Evolutionary conservation across 495 filamentous ascomycete species (phyloP), one percentile per base, ranked within the genome.

Genomic region (Staphylotrichum longicolle): DNA sequence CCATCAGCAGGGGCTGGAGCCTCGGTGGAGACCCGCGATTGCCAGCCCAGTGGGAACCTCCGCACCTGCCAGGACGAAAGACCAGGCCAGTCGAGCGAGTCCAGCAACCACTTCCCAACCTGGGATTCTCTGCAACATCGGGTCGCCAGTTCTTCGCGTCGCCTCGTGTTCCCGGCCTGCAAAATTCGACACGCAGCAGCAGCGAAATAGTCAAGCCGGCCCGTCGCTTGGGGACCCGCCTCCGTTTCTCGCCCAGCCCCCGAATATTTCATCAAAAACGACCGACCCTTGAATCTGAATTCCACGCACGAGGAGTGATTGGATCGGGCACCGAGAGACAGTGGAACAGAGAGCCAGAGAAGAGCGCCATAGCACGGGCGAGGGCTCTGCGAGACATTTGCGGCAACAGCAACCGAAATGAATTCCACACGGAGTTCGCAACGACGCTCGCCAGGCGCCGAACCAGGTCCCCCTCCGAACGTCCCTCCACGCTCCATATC

Each of bases 401-500:
- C 45, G 14, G 33, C 14, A 40, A n/a, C 44, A 46, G 37, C 34
- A 20, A n/a, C 40, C 14, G 45, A 59, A 27, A 80, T 80, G 76
- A 79, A 77, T 64, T 67, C 71, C 42, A 67, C 75, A 56, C 69
- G 66, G 45, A 62, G 67, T 7, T 74, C 76, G 60, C 78, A 81
- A 62, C 75, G 81, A 49, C 74, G 80, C 63, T 82, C 81, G 54
- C 81, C 81, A 20, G 77, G 72, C 42, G 75, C 74, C 33, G 80
- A 82, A 33, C 73, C 74, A 60, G 77, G 74, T 20, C 66, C 67
- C 41, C 67, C 78, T 54, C 75, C 78, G 35, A 77, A 64, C 62
- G 67, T 76, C 54, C 72, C 70, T 69, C 63, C 68, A 47, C 73
- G 77, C 37, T 68, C 74, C 27, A 77, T 79, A 33, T 79, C 77